A percentile compares a stretch with the other conserved stretches of the same genome.
These are phyloP conservation scores for Barnettozyma salicaria DNA, from an alignment of 805 yeast genomes.

Conservation along the genomic window DNA sequence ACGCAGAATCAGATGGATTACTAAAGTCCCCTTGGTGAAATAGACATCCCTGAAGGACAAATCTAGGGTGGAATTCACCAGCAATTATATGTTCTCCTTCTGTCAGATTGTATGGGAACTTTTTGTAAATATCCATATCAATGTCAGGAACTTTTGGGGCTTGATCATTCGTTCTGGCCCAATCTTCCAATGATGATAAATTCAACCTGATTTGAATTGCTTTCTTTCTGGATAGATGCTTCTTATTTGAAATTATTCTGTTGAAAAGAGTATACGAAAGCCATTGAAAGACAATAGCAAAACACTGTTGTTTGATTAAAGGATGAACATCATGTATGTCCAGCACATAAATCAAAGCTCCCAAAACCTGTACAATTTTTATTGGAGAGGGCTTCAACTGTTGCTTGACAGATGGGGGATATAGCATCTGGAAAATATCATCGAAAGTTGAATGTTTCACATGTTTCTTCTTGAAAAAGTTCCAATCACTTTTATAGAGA, in stretches of 20 bases:
- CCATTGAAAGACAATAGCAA: constrained; percentile 75
- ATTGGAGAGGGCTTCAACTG: constrained; percentile 88
- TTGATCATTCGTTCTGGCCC: constrained; percentile 55
- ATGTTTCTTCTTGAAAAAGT: constrained; percentile 41
- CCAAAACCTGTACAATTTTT: constrained; percentile 75
- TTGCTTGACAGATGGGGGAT: constrained; percentile 78
- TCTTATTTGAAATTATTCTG: constrained; percentile 57
- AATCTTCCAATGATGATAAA: constrained; percentile 81
- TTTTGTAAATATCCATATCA: constrained; percentile 33
- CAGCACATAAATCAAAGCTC: constrained; percentile 81
- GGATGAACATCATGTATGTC: constrained; percentile 79
- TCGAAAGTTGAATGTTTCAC: constrained; percentile 50
- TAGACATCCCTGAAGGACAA: constrained; percentile 11
- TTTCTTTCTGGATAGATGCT: constrained; percentile 68
- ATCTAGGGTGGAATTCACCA: constrained; percentile 4
- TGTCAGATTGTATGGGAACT: constrained; percentile 33
- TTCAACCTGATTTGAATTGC: constrained; percentile 90
- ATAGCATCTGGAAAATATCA: constrained; percentile 66
- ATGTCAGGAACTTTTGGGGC: constrained; percentile 30
- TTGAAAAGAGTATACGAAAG: constrained; percentile 69
- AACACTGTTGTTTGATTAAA: constrained; percentile 67
- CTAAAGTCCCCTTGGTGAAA: constrained; percentile 19
- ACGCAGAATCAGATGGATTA: constrained; percentile 45
- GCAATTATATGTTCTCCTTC: constrained; percentile 21
- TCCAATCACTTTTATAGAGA: constrained; percentile 70